A percentile compares a stretch with the other conserved stretches of the same genome.
Evolutionary conservation across 139 green algal genomes (phyloP).

Genomic region (Zygnema cylindricum): DNA sequence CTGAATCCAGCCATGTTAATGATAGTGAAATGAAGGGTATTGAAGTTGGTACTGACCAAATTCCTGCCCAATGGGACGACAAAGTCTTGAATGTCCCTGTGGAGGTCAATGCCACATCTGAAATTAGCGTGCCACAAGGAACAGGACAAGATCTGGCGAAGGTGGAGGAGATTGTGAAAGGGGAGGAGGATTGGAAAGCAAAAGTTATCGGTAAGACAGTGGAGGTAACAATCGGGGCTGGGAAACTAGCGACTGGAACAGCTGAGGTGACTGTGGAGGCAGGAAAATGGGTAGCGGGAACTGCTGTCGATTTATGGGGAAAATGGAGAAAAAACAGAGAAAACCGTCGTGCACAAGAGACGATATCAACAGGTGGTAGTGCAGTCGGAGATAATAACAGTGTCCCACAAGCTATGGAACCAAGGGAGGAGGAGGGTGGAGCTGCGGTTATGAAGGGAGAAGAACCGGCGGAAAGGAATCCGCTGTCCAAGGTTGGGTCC

Average conservation of each 20-base stretch:
- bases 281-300: not conserved
- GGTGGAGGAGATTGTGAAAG: not conserved
- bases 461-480: not conserved
- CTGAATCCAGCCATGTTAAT: too few species aligned
- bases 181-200: not conserved
- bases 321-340: not conserved
- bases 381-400: not conserved
- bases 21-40: not conserved
- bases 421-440: not conserved
- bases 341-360: not conserved
- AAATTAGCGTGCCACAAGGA: not conserved
- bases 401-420: not conserved
- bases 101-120: not conserved
- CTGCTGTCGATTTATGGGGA: not conserved
- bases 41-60: not conserved
- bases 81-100: not conserved
- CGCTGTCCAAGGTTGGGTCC: not conserved
- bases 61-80: not conserved
- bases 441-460: not conserved
- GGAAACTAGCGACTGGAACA: not conserved
- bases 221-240: not conserved
- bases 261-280: not conserved
- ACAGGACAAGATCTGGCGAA: not conserved
- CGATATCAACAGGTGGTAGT: not conserved
- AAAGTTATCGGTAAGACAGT: not conserved